Conservation (phyloP, 345 rosid species). For the Aurinia saxatilis region DNA sequence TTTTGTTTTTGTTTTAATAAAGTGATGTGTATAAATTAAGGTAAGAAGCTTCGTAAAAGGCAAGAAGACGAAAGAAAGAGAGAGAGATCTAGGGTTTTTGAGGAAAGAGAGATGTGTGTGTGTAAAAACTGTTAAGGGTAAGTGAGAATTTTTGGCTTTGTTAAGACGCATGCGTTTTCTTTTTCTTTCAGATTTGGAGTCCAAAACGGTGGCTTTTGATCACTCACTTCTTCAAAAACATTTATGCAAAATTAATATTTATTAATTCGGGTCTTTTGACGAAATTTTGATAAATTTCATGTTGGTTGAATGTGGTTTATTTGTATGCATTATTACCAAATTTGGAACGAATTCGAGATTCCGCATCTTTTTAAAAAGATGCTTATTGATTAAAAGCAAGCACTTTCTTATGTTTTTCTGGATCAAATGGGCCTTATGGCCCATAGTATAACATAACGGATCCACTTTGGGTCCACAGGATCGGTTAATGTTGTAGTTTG, state of each 20-base stretch:
- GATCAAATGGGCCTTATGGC: constrained; percentile 8
- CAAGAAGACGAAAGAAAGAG: constrained; percentile 2
- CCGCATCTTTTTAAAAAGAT: constrained; percentile 18
- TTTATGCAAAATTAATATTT: neutral
- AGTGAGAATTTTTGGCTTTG: constrained; percentile 28
- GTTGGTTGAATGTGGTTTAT: neutral
- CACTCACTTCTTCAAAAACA: neutral
- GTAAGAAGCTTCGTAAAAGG: constrained; percentile 22
- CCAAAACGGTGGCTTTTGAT: constrained; percentile 31
- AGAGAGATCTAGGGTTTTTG: constrained; percentile 44
- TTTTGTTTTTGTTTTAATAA: no score
- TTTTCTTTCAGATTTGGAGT: no score
- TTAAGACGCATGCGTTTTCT: constrained; percentile 32
- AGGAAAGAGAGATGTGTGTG: constrained; percentile 22
- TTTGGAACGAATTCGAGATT: constrained; percentile 16
- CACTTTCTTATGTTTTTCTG: neutral
- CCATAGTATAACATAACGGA: neutral
- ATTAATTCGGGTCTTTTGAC: no score
- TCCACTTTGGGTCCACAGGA: neutral
- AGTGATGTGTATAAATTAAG: constrained; percentile 26
- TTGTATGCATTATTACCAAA: neutral
- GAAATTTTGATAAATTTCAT: neutral
- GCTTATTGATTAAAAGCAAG: neutral
- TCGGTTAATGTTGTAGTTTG: neutral
- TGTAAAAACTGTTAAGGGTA: no score